Base-by-base conservation (phyloP, 495 filamentous ascomycete genomes). In the Oidiodendron maius region DNA sequence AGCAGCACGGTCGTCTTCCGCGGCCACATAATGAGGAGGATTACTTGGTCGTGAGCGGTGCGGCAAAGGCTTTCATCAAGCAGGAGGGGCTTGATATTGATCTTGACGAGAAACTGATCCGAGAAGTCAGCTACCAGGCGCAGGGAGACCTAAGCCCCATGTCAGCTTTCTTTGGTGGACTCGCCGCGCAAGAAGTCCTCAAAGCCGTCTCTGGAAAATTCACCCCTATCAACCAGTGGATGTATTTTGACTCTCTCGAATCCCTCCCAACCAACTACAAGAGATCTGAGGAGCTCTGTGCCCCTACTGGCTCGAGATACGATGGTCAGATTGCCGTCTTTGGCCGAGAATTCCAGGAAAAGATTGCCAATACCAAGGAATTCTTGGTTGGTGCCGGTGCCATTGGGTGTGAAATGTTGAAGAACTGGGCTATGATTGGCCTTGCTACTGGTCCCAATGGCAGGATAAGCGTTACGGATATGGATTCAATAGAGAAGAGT, bases 391-490 rank as follows among this genome's bases (percentile, higher is more conserved):
- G 94, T 51, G 87, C 94, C 20, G 94, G 94, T 51, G 94, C 94
- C 48, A 99, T 99, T 63, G 94, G 94, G 25, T 99, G 94, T 61
- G 94, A 99, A 62, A 99, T 96, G 79, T 72, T 99, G 46, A 99
- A 99, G 78, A 97, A 96, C 64, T 99, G 94, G 93, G 93, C 94
- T 21, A 91, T 97, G 90, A 94, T 97, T 58, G 94, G 94, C 51
- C 73, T 99, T 41, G 91, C 83, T 34, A 87, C 87, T 34, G 94
- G 94, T 26, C 86, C 86, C 18, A 78, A 90, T 25, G 94, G 94
- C 53, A 84, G 84, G 59, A 91, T 99, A 61, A 86, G 63, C 18
- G 86, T 97, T 20, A 96, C 94, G 12, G 94, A 99, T 61, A 97
- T 95, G 84, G 94, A 99, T 56, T 86, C 87, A 51, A 99, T 99